Evolutionary conservation across 2,329 filamentous ascomycete species (phyloP), one percentile per base, ranked within the genome.

Genomic region (Didymella sp.): DNA sequence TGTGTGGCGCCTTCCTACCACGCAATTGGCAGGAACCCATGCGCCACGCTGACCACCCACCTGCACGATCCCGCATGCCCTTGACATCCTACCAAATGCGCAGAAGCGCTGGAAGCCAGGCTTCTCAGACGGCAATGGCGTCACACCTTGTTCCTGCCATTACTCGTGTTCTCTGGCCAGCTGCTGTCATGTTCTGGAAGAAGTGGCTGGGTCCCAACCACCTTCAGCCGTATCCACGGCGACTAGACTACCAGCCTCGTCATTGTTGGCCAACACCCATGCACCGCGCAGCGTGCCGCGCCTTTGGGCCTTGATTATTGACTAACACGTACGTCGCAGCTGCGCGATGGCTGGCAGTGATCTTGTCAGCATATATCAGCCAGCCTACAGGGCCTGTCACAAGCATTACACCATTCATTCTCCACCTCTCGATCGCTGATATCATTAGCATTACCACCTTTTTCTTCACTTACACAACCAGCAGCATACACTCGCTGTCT

Each of bases 181-280:
- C 51, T 51, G 43, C 51, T 52, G 50, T 53, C 45, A 52, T 33
- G 47, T 31, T 25, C 22, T 52, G 45, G 56, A 44, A 52, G 42
- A 37, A 59, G 71, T 69, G 71, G 71, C 63, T 72, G 69, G 71
- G 31, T 37, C 49, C 69, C 70, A 71, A 62, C 71, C 70, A 49
- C 65, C 64, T 46, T n/a, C n/a, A n/a, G n/a, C n/a, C n/a, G n/a
- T n/a, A n/a, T n/a, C n/a, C n/a, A n/a, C n/a, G n/a, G n/a, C n/a
- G n/a, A n/a, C n/a, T n/a, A n/a, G n/a, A n/a, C 58, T 33, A 46
- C 67, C 73, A 75, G 70, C 73, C 73, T 73, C 73, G 60, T 56
- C 57, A 56, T 68, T 72, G 62, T 61, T 59, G 55, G 30, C 48
- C 49, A 53, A 49, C 41, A 58, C 45, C 72, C 69, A 75, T 70